A percentile compares a stretch with the other conserved stretches of the same genome.
These are phyloP conservation scores for Cryptococcus neoformans DNA, from an alignment of 1,284 basidiomycete genomes.

Conservation along the genomic window DNA sequence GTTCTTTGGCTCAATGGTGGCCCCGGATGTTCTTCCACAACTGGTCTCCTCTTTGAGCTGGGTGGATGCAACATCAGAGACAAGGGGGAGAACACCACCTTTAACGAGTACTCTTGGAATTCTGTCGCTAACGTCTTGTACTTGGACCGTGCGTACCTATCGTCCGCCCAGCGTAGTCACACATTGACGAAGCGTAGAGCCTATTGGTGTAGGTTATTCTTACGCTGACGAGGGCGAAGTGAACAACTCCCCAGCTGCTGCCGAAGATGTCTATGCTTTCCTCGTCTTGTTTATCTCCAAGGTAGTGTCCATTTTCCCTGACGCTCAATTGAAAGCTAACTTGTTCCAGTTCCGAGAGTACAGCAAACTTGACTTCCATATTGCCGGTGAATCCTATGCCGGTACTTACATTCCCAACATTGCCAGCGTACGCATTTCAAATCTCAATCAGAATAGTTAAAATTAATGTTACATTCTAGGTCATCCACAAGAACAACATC, in stretches of 20 bases:
- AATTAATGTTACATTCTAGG: conserved; percentile 38
- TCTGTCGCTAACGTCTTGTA: conserved; percentile 50
- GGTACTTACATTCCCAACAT: conserved; percentile 80
- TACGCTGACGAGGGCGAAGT: conserved; percentile 70
- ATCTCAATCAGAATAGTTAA: not conserved
- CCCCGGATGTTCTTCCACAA: conserved; percentile 56
- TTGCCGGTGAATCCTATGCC: conserved; percentile 59
- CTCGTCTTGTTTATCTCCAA: conserved; percentile 73
- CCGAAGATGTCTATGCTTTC: conserved; percentile 83
- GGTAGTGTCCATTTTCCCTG: conserved; percentile 31
- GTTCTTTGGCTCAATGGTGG: conserved; percentile 65
- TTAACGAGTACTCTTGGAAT: conserved; percentile 78
- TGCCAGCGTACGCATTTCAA: conserved; percentile 20
- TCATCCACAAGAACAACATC: conserved; percentile 69
- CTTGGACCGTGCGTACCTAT: conserved; percentile 37
- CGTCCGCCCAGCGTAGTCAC: not conserved
- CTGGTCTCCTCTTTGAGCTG: conserved; percentile 70
- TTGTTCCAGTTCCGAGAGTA: conserved; percentile 57
- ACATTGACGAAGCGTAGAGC: conserved; percentile 50
- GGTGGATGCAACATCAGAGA: conserved; percentile 75
- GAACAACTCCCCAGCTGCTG: conserved; percentile 55
- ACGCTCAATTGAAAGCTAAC: not conserved
- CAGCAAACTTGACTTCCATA: conserved; percentile 53
- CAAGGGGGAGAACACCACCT: conserved; percentile 61
- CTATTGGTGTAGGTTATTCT: conserved; percentile 83